phyloP scores from a whole-genome alignment of 768 basidiomycete genomes.

The Mycena maculata region DNA sequence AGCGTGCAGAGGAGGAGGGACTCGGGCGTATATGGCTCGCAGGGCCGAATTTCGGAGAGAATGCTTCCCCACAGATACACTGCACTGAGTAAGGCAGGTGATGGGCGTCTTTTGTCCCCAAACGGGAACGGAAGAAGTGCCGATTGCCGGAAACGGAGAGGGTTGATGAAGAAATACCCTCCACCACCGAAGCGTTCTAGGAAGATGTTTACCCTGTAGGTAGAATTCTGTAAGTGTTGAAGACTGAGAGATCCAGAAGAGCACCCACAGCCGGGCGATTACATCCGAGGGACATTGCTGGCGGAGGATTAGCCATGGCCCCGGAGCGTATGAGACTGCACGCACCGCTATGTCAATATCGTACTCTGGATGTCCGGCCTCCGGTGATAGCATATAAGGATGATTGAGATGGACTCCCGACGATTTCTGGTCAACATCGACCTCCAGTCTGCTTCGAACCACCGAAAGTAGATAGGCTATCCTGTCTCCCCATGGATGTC shows the following conservation, averaged over 20 bases:
- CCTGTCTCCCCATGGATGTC: conserved; percentile 12
- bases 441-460: too few species aligned
- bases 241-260: not conserved
- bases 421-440: too few species aligned
- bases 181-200: conserved; percentile 7
- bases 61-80: conserved; percentile 22
- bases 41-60: not conserved
- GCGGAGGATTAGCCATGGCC: too few species aligned
- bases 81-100: conserved; percentile 3
- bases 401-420: too few species aligned
- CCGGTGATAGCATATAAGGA: too few species aligned
- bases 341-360: too few species aligned
- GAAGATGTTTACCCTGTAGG: conserved; percentile 8
- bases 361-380: too few species aligned
- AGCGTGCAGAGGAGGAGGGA: not conserved
- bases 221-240: not conserved
- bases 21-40: not conserved
- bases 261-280: not conserved
- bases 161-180: conserved; percentile 20
- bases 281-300: not conserved
- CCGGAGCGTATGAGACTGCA: too few species aligned
- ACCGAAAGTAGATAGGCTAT: conserved; percentile 11
- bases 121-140: conserved; percentile 11
- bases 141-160: not conserved
- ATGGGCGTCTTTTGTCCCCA: conserved; percentile 15